phyloP scores from a whole-genome alignment of 2,329 filamentous ascomycete genomes.

The Xylariaceae sp. region DNA sequence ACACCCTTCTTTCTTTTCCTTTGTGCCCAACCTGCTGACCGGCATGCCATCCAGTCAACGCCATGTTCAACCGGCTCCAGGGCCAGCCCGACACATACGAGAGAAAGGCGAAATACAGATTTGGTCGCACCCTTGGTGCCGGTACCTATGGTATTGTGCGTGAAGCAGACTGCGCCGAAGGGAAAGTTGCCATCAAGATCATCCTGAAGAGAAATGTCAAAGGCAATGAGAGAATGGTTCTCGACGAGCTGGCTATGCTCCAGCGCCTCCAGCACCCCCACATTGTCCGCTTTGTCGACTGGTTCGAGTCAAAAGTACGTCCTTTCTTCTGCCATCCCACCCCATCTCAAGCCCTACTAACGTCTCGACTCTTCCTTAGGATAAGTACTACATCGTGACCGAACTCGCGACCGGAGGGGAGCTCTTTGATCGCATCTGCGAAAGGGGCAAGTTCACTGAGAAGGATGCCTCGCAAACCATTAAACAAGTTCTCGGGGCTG shows the following conservation, averaged over 20 bases:
- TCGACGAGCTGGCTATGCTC: slow-evolving; percentile 92
- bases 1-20: background rate
- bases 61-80: slow-evolving; percentile 92
- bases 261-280: slow-evolving; percentile 88
- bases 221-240: slow-evolving; percentile 97
- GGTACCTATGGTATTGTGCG: slow-evolving; percentile 98
- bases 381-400: slow-evolving; percentile 99
- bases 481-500: slow-evolving; percentile 85
- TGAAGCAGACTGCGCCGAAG: slow-evolving; percentile 79
- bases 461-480: slow-evolving; percentile 97
- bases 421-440: slow-evolving; percentile 96
- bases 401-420: slow-evolving; percentile 94
- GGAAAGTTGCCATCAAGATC: slow-evolving; percentile 95
- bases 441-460: slow-evolving; percentile 96
- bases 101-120: slow-evolving; percentile 92
- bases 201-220: slow-evolving; percentile 99
- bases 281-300: slow-evolving; percentile 96
- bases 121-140: slow-evolving; percentile 89
- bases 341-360: slow-evolving; percentile 11
- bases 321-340: background rate
- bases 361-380: slow-evolving; percentile 47
- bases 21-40: slow-evolving; percentile 9
- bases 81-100: slow-evolving; percentile 98
- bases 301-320: slow-evolving; percentile 93
- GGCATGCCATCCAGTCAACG: slow-evolving; percentile 56